Evolutionary conservation across 139 green algal species (phyloP).

Genomic region (Auxenochlorella protothecoides): DNA sequence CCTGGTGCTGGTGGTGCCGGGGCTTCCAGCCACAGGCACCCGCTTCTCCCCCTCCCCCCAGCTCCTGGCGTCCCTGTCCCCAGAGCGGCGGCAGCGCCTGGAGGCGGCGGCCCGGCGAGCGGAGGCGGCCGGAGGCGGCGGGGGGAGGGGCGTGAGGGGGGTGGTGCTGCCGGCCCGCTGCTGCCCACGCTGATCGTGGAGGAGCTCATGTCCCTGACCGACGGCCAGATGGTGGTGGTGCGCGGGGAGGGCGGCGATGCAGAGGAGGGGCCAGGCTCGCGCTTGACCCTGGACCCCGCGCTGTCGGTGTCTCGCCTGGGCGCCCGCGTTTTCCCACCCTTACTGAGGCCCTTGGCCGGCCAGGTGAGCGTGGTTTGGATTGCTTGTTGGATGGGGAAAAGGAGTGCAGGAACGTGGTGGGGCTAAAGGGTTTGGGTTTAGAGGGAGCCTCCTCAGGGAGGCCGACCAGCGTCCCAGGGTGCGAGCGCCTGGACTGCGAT

Average conservation of each 20-base stretch:
- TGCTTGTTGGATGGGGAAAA: background rate
- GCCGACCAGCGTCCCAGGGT: background rate
- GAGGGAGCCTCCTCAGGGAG: background rate
- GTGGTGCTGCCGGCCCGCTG: no score
- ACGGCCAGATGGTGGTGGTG: conserved; percentile 61
- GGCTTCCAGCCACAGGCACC: conserved; percentile 45
- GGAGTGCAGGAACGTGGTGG: no score
- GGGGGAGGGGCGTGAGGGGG: no score
- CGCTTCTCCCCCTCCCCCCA: background rate
- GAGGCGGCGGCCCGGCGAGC: no score
- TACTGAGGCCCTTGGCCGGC: conserved; percentile 49
- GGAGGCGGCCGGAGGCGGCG: no score
- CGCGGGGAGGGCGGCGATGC: conserved; percentile 6
- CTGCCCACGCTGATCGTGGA: conserved; percentile 52
- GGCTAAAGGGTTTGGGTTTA: no score
- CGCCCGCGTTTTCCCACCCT: conserved; percentile 48
- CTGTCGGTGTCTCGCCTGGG: conserved; percentile 67
- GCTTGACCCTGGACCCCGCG: conserved; percentile 32
- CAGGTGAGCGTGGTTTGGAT: conserved; percentile 13
- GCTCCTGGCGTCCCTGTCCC: no score
- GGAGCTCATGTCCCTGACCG: conserved; percentile 87
- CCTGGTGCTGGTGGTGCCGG: conserved; percentile 59
- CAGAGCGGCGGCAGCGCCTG: conserved; percentile 7
- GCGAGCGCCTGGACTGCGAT: background rate
- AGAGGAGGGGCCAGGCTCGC: background rate